Percentiles rank a stretch among this genome's conserved stretches.
Conservation (phyloP, 2,329 filamentous ascomycete genomes). For the Phyllosticta citriasiana region DNA sequence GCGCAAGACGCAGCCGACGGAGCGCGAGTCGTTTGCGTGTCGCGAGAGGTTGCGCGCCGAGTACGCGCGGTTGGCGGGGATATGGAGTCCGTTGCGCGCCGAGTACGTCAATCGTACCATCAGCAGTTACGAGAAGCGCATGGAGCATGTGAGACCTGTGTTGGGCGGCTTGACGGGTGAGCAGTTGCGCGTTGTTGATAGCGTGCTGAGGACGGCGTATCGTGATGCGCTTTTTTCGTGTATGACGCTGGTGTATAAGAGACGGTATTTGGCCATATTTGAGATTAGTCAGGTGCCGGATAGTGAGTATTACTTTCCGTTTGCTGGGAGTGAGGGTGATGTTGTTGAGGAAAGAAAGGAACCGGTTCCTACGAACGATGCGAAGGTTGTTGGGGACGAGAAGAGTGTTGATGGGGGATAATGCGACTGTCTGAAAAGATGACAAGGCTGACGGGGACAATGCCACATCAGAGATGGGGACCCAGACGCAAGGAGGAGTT, state of each 20-base stretch:
- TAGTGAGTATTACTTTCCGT: background rate
- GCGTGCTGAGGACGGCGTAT: background rate
- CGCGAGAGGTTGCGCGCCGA: background rate
- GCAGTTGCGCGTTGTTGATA: background rate
- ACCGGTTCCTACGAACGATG: too few relatives aligned
- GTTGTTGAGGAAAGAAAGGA: too few relatives aligned
- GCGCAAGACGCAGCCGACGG: background rate
- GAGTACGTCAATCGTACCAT: background rate
- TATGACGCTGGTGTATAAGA: background rate
- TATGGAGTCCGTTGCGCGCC: background rate
- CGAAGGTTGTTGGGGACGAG: too few relatives aligned
- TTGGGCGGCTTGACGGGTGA: background rate
- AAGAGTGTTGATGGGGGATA: too few relatives aligned
- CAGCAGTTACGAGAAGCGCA: background rate
- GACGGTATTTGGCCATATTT: background rate
- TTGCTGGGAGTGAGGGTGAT: background rate
- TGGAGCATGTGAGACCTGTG: too few relatives aligned
- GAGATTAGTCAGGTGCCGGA: background rate
- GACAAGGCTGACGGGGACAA: too few relatives aligned
- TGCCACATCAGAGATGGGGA: too few relatives aligned
- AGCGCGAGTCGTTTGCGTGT: background rate
- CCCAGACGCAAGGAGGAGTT: too few relatives aligned
- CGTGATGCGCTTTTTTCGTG: background rate
- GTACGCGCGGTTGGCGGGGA: background rate
- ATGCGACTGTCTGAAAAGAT: too few relatives aligned